phyloP scores from a whole-genome alignment of 805 yeast genomes.

The Maudiozyma turicensis region DNA sequence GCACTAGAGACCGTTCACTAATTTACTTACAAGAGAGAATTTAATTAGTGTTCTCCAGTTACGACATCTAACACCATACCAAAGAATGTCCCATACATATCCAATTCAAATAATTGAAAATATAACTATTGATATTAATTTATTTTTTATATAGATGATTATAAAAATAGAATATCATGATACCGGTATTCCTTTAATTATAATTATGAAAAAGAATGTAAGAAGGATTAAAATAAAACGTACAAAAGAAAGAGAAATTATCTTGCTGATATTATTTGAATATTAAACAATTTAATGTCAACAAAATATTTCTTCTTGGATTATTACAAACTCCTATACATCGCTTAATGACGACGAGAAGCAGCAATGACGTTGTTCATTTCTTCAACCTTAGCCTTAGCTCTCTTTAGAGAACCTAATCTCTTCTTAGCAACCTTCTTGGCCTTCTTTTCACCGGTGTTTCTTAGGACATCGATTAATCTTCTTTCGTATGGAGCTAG shows the following conservation, averaged over 20 bases:
- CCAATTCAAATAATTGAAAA: not conserved
- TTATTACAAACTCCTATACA: not conserved
- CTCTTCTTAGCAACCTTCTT: conserved; percentile 99
- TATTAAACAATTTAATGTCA: not conserved
- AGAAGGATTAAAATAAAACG: not conserved
- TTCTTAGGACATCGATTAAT: conserved; percentile 97
- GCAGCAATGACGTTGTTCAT: conserved; percentile 93
- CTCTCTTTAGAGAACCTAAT: conserved; percentile 99
- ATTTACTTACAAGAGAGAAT: not conserved
- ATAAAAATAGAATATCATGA: conserved; percentile 3
- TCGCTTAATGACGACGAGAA: conserved; percentile 76
- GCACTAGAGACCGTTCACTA: too few species aligned
- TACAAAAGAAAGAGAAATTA: not conserved
- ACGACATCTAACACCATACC: not conserved
- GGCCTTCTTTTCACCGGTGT: conserved; percentile 99
- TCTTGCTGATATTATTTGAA: not conserved
- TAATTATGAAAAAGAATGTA: conserved; percentile 1
- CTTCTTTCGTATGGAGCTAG: conserved; percentile 99
- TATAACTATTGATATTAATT: conserved; percentile 1
- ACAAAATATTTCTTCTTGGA: not conserved
- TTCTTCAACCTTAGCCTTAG: conserved; percentile 99
- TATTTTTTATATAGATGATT: not conserved
- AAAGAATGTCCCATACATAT: not conserved
- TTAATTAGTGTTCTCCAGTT: not conserved
- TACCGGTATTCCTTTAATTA: conserved; percentile 3